phyloP scores from a whole-genome alignment of 768 basidiomycete genomes.

The Termitomyces sp. region DNA sequence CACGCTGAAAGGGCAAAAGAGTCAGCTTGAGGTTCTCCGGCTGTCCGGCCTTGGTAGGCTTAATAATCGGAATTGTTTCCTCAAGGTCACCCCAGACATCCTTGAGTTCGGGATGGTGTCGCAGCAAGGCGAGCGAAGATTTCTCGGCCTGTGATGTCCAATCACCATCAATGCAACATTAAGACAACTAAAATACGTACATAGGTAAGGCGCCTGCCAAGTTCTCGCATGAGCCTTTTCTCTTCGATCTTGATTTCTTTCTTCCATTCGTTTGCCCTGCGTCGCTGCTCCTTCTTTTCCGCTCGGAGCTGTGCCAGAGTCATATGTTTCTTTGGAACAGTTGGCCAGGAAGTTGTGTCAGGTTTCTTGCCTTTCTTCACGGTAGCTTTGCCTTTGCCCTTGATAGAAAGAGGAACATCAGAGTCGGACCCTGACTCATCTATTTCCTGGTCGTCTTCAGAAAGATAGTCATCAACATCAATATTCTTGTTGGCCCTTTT shows the following conservation, averaged over 20 bases:
- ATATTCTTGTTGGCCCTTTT: conserved; percentile 22
- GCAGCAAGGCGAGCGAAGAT: conserved; percentile 52
- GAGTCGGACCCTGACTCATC: conserved; percentile 21
- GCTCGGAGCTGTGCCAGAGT: conserved; percentile 26
- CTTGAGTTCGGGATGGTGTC: conserved; percentile 73
- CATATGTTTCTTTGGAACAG: conserved; percentile 21
- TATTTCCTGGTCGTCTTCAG: conserved; percentile 17
- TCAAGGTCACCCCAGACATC: conserved; percentile 88
- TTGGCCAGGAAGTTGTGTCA: conserved; percentile 5
- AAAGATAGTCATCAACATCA: conserved; percentile 26
- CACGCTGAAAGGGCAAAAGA: conserved; percentile 91
- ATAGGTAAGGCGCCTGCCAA: conserved; percentile 73
- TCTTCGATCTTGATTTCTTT: conserved; percentile 40
- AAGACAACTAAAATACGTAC: conserved; percentile 30
- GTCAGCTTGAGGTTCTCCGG: conserved; percentile 79
- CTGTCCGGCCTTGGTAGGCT: conserved; percentile 69
- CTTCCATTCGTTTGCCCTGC: conserved; percentile 16
- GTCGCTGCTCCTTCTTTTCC: conserved; percentile 20
- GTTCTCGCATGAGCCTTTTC: conserved; percentile 38
- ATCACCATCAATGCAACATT: background rate
- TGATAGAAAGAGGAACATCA: conserved; percentile 22
- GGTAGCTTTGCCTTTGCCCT: conserved; percentile 29
- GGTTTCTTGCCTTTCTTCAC: conserved; percentile 18
- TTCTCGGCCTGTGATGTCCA: conserved; percentile 58
- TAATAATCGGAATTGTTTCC: conserved; percentile 48